These are phyloP conservation scores for Rhododendron griersonianum DNA, from an alignment of 148 eudicot genomes.

Conservation along the genomic window DNA sequence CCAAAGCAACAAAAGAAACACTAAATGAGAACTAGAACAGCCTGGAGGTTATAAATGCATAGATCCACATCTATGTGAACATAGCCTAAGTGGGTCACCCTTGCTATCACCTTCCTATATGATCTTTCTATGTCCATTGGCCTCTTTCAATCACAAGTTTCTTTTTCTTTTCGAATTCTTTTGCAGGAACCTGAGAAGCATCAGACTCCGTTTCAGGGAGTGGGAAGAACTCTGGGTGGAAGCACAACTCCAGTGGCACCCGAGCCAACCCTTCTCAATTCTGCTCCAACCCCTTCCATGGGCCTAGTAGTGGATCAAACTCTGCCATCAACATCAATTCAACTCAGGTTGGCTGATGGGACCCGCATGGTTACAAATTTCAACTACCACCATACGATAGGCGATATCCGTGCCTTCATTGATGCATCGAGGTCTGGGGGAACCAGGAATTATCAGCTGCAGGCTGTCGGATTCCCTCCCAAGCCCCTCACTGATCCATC, in stretches of 20 bases:
- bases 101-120: background rate
- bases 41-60: background rate
- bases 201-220: conserved; percentile 46
- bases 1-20: background rate
- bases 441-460: conserved; percentile 50
- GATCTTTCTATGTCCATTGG: background rate
- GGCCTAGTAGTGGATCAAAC: conserved; percentile 38
- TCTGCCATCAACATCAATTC: conserved; percentile 57
- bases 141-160: background rate
- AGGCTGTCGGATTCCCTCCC: conserved; percentile 68
- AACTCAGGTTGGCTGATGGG: conserved; percentile 61
- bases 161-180: background rate
- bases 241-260: conserved; percentile 24
- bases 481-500: conserved; percentile 48
- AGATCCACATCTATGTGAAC: background rate
- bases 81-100: background rate
- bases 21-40: background rate
- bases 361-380: conserved; percentile 58
- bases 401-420: conserved; percentile 48
- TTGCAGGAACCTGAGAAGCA: conserved; percentile 52
- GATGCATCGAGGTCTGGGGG: conserved; percentile 65
- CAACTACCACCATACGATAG: conserved; percentile 50
- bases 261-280: conserved; percentile 29
- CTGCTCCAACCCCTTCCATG: conserved; percentile 34
- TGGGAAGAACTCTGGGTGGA: conserved; percentile 59